Conservation (phyloP, 805 yeast species). For the Vanderwaltozyma polyspora region DNA sequence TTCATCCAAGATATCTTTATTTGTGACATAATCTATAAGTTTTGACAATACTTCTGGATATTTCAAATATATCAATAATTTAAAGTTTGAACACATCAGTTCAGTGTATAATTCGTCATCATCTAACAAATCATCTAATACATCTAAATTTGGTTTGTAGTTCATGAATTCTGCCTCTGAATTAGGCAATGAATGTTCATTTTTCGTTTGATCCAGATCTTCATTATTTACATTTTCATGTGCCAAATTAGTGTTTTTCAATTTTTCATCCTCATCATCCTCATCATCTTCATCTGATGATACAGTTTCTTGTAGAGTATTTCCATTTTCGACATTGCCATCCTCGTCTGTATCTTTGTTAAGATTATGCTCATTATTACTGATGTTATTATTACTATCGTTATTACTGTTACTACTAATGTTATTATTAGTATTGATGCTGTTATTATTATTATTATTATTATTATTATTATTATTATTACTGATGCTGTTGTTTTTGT, state of each 20-base stretch:
- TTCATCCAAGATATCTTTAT: conserved; percentile 25
- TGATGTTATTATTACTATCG: too few species aligned
- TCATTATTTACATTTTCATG: conserved; percentile 11
- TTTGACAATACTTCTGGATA: conserved; percentile 64
- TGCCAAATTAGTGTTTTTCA: conserved; percentile 17
- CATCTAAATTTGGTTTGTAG: conserved; percentile 31
- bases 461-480: neutral
- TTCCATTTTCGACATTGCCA: conserved; percentile 1
- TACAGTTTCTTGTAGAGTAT: conserved; percentile 25
- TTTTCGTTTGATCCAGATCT: conserved; percentile 3
- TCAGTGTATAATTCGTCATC: conserved; percentile 69
- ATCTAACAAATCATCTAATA: conserved; percentile 52
- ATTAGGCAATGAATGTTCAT: conserved; percentile 16
- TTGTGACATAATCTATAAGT: conserved; percentile 55
- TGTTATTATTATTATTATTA: too few species aligned
- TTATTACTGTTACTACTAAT: too few species aligned
- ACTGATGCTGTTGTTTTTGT: neutral
- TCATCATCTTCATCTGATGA: conserved; percentile 7
- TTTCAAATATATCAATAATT: conserved; percentile 66
- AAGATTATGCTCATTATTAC: neutral
- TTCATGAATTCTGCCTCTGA: conserved; percentile 26
- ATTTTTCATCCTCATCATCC: conserved; percentile 5
- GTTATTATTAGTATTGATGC: too few species aligned
- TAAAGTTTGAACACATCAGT: conserved; percentile 57
- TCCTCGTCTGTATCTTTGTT: neutral